These are phyloP conservation scores for Populus hybrid DNA, from an alignment of 441 rosid species.

Conservation along the genomic window DNA sequence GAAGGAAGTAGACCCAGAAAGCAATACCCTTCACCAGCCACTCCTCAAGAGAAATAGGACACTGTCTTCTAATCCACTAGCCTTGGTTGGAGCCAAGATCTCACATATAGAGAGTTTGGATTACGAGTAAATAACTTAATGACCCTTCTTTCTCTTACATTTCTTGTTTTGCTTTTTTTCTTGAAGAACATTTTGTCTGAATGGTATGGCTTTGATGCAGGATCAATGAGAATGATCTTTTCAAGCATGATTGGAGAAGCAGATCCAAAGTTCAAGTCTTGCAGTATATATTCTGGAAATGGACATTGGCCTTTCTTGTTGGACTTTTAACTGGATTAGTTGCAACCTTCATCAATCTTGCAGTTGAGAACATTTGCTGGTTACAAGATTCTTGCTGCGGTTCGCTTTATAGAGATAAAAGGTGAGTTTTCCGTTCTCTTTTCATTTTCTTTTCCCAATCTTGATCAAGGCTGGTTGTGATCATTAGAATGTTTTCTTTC, in stretches of 20 bases:
- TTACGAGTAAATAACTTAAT: constrained; percentile 57
- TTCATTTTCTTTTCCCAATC: not conserved
- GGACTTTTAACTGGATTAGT: constrained; percentile 83
- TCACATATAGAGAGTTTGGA: constrained; percentile 87
- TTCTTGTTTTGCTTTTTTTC: not conserved
- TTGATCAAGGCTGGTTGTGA: not conserved
- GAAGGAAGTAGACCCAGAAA: constrained; percentile 68
- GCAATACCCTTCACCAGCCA: constrained; percentile 53
- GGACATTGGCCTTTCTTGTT: constrained; percentile 76
- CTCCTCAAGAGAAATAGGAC: constrained; percentile 73
- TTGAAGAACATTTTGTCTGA: not conserved
- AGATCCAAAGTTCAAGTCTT: constrained; percentile 78
- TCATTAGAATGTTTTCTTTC: not conserved
- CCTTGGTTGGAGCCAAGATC: constrained; percentile 83
- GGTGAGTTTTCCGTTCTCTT: constrained; percentile 29
- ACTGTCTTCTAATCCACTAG: constrained; percentile 69
- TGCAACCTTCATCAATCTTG: constrained; percentile 84
- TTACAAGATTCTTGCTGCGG: constrained; percentile 79
- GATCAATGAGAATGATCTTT: constrained; percentile 86
- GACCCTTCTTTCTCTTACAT: not conserved
- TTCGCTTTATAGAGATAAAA: constrained; percentile 48
- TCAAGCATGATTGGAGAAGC: constrained; percentile 96
- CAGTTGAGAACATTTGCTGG: constrained; percentile 95
- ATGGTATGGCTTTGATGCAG: constrained; percentile 35
- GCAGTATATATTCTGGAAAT: constrained; percentile 79